These are phyloP conservation scores for Ganoderma lucidum DNA, from an alignment of 1,284 basidiomycete genomes.

Conservation along the genomic window DNA sequence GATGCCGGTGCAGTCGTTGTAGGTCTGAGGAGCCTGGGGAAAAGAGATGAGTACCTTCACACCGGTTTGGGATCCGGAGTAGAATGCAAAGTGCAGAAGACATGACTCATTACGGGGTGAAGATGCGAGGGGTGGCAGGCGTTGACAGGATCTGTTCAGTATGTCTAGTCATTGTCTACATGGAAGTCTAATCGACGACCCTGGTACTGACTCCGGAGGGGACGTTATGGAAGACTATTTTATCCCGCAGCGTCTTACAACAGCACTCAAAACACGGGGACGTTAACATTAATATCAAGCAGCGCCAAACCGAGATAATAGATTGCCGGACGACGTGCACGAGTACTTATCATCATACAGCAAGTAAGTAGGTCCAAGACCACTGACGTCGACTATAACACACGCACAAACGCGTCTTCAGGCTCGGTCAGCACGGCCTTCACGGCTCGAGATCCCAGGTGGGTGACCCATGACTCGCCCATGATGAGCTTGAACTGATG, in stretches of 20 bases:
- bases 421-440: neutral
- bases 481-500: neutral
- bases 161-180: neutral
- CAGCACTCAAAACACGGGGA: neutral
- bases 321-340: neutral
- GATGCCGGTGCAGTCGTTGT: constrained; percentile 41
- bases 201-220: neutral
- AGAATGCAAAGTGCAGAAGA: neutral
- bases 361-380: neutral
- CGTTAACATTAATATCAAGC: neutral
- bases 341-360: neutral
- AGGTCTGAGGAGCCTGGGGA: constrained; percentile 29
- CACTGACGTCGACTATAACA: neutral
- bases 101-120: neutral
- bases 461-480: neutral
- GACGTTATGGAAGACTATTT: neutral
- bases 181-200: neutral
- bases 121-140: neutral
- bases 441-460: neutral
- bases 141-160: constrained; percentile 8
- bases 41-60: neutral
- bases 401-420: neutral
- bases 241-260: neutral
- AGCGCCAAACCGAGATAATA: neutral
- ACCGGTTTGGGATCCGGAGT: neutral